Evolutionary conservation across 805 yeast genomes (phyloP), one percentile per base, ranked within the genome.

Genomic region (Candida ponderosae): DNA sequence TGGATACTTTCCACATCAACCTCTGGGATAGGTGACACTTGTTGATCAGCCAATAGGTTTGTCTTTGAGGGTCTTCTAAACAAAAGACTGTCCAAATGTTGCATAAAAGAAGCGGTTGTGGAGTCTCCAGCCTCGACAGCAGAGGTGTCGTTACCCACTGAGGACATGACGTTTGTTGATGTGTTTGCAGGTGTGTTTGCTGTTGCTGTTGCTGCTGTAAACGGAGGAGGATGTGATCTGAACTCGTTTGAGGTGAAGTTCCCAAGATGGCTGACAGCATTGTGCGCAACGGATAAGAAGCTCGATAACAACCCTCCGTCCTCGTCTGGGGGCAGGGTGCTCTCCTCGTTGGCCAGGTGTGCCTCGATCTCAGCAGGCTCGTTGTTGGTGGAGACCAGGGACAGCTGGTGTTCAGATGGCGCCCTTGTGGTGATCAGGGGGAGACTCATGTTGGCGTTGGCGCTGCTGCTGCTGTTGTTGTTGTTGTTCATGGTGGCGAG

Each of bases 41-140:
- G 15, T 8, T 24, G 6, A 9, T 11, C 14, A 24, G 6, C 13
- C 14, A 24, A 24, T 24, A 24, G 13, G 14, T 21, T 28, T 28
- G 39, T 30, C n/a, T 31, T 23, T n/a, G 32, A 31, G 13, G 27
- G 15, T 32, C 29, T 29, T 23, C 37, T 35, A 6, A 62, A 50
- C 7, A 65, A 41, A 6, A 65, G 38, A 10, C 56, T 48, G 36
- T 65, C 68, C 32, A 65, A 39, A 45, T 63, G 65, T 29, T 60
- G 59, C 33, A 60, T 43, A 38, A 63, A 62, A 3, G 63, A 56
- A 11, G 15, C 28, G 14, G 11, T 24, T 8, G 7, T 24, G 24
- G 24, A 7, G 24, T 7, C 24, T 21, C 10, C 24, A 21, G 24
- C 10, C 7, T 21, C 10, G 7, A 10, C 7, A 21, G 24, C 10